Evolutionary conservation across 2,329 filamentous ascomycete genomes (phyloP).

Genomic region (Fusarium gaditjirri): DNA sequence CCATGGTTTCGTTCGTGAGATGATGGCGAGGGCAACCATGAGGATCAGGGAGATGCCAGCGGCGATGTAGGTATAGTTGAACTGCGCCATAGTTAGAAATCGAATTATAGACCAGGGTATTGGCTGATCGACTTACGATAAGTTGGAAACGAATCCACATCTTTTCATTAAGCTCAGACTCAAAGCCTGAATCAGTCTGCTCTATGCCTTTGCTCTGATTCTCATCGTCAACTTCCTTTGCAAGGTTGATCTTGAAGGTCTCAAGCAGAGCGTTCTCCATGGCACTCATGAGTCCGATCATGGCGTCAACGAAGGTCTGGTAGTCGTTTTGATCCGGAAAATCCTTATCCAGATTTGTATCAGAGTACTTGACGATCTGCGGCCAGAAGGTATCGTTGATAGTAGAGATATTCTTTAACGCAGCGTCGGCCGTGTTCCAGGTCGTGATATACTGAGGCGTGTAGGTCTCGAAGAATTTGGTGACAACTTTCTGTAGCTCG

Average conservation of each 20-base stretch:
- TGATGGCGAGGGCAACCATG: constrained; percentile 46
- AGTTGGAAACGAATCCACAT: constrained; percentile 45
- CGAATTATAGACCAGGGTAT: neutral
- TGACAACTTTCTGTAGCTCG: constrained; percentile 25
- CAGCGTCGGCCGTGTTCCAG: constrained; percentile 30
- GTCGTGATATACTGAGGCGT: constrained; percentile 41
- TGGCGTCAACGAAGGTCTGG: constrained; percentile 5
- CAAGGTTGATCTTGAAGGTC: constrained; percentile 48
- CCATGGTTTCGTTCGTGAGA: constrained; percentile 47
- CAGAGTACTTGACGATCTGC: constrained; percentile 4
- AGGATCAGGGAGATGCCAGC: constrained; percentile 48
- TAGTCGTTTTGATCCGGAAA: constrained; percentile 1
- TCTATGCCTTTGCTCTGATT: constrained; percentile 30
- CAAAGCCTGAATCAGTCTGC: constrained; percentile 27
- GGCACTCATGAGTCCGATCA: constrained; percentile 26
- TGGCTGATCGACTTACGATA: constrained; percentile 41
- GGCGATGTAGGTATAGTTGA: constrained; percentile 50
- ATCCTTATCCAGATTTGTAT: constrained; percentile 13
- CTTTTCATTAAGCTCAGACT: constrained; percentile 38
- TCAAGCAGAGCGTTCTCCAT: constrained; percentile 47
- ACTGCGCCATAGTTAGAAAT: constrained; percentile 37
- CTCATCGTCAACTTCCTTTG: constrained; percentile 34
- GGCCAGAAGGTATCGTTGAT: constrained; percentile 47
- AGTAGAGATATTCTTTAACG: constrained; percentile 44
- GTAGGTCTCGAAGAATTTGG: constrained; percentile 43